Evolutionary conservation across 2,329 filamentous ascomycete species (phyloP).

Genomic region (Furcasterigmium sp.): DNA sequence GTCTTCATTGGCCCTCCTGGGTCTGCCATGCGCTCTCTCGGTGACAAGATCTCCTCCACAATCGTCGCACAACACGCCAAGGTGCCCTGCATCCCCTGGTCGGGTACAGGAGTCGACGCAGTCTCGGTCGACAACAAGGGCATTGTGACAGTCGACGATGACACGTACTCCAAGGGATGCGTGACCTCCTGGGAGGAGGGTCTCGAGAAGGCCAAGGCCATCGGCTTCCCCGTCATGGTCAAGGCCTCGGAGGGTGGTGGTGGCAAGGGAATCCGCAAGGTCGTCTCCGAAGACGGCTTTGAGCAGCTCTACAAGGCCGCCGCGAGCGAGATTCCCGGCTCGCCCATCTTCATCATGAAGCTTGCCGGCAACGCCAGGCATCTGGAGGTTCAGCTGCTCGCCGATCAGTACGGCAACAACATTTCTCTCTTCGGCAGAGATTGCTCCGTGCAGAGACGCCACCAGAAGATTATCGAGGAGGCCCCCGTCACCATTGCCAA

Average conservation of each 20-base stretch:
- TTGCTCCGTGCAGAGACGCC: conserved; percentile 95
- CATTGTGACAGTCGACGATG: conserved; percentile 86
- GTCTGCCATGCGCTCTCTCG: conserved; percentile 96
- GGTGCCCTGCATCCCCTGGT: conserved; percentile 99
- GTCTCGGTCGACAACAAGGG: conserved; percentile 75
- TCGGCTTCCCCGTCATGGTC: conserved; percentile 99
- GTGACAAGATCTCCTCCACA: conserved; percentile 99
- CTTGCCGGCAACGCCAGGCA: conserved; percentile 92
- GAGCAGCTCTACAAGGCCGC: conserved; percentile 88
- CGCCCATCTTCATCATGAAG: conserved; percentile 99
- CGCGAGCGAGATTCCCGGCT: conserved; percentile 94
- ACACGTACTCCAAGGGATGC: conserved; percentile 85
- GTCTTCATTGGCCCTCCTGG: conserved; percentile 98
- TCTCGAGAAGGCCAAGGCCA: conserved; percentile 76
- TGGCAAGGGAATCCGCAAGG: conserved; percentile 98
- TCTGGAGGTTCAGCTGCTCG: conserved; percentile 93
- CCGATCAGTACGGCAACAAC: conserved; percentile 99
- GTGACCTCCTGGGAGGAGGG: conserved; percentile 87
- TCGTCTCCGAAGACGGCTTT: conserved; percentile 79
- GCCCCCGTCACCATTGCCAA: conserved; percentile 96
- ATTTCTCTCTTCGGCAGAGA: conserved; percentile 98
- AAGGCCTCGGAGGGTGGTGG: conserved; percentile 99
- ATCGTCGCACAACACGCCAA: conserved; percentile 96
- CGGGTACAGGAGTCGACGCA: conserved; percentile 81
- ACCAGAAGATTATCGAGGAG: conserved; percentile 99